Evolutionary conservation across 106 monocot genomes (phyloP).

Genomic region (Apostasia shenzhenica): DNA sequence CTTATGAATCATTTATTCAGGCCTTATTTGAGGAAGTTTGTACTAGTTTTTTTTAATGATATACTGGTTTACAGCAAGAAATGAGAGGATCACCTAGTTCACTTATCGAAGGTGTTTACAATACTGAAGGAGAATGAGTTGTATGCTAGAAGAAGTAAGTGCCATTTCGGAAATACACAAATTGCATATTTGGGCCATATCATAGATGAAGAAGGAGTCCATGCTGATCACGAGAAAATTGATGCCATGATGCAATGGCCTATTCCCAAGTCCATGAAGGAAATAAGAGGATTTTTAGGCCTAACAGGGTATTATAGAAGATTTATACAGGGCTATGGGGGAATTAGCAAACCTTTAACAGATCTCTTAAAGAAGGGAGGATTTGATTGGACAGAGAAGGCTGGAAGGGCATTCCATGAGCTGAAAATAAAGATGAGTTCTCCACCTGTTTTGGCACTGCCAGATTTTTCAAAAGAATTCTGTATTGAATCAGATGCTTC

Average conservation of each 20-base stretch:
- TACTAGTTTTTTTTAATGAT: not conserved
- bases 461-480: not conserved
- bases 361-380: not conserved
- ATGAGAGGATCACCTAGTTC: not conserved
- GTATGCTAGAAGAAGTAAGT: not conserved
- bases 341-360: not conserved
- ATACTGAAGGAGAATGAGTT: not conserved
- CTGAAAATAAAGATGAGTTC: not conserved
- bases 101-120: not conserved
- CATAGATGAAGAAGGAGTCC: not conserved
- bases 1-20: not conserved
- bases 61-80: no score
- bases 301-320: slow-evolving; percentile 11
- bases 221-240: not conserved
- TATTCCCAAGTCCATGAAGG: not conserved
- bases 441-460: slow-evolving; percentile 7
- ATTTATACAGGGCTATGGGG: not conserved
- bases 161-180: not conserved
- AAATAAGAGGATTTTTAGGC: slow-evolving; percentile 12
- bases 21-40: not conserved
- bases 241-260: not conserved
- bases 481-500: no score
- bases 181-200: not conserved
- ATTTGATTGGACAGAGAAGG: not conserved
- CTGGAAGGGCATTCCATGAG: not conserved